Evolutionary conservation across 768 basidiomycete species (phyloP).

Genomic region (Multifurca ochricompacta): DNA sequence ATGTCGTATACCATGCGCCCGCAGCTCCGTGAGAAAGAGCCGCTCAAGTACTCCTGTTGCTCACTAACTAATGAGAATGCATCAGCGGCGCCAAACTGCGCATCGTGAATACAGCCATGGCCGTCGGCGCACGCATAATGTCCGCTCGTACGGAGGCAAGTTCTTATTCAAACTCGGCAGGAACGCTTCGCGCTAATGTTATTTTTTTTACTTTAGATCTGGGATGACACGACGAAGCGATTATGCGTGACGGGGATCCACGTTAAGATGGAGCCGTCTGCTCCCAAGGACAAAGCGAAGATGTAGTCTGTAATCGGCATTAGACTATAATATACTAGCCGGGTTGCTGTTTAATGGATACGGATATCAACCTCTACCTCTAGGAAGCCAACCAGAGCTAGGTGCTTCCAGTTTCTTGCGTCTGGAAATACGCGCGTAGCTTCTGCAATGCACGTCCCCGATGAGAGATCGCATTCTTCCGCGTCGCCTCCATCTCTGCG

Average conservation of each 20-base stretch:
- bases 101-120: conserved; percentile 22
- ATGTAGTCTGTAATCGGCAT: background rate
- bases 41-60: background rate
- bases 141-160: conserved; percentile 22
- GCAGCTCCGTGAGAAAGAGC: conserved; percentile 18
- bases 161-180: background rate
- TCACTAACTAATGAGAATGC: background rate
- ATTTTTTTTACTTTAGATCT: conserved; percentile 16
- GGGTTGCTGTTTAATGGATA: too few species aligned
- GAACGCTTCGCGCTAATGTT: background rate
- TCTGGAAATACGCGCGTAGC: conserved; percentile 37
- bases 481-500: conserved; percentile 56
- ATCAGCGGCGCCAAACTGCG: conserved; percentile 21
- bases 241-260: conserved; percentile 20
- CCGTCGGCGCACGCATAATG: conserved; percentile 22
- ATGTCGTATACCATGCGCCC: conserved; percentile 22
- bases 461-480: conserved; percentile 62
- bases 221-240: conserved; percentile 20
- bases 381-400: background rate
- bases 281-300: conserved; percentile 9
- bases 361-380: background rate
- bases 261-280: conserved; percentile 22
- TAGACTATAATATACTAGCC: too few species aligned
- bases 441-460: conserved; percentile 56
- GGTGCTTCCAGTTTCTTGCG: conserved; percentile 12